A percentile compares a stretch with the other conserved stretches of the same genome.
phyloP scores from a whole-genome alignment of 1,284 basidiomycete species.

The Coniophora puteana region DNA sequence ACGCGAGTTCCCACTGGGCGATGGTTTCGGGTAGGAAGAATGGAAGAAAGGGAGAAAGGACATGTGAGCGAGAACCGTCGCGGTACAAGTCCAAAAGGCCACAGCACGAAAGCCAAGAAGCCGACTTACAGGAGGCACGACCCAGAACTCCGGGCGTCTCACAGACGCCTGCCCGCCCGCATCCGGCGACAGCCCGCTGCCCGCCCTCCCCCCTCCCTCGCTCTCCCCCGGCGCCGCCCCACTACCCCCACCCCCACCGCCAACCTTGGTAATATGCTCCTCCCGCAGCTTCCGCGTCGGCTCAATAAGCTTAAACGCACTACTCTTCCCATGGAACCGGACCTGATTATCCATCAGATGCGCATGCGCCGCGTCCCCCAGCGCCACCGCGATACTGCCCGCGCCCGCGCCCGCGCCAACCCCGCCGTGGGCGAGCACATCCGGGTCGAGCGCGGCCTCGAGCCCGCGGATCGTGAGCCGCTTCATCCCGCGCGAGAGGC shows the following conservation, averaged over 20 bases:
- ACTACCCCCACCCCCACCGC: slow-evolving; percentile 15
- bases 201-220: slow-evolving; percentile 17
- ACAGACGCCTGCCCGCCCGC: slow-evolving; percentile 20
- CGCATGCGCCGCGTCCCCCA: slow-evolving; percentile 19
- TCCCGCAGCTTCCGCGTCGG: slow-evolving; percentile 49
- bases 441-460: slow-evolving; percentile 25
- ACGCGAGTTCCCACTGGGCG: slow-evolving; percentile 56
- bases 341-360: slow-evolving; percentile 30
- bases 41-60: slow-evolving; percentile 3
- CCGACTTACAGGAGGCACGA: slow-evolving; percentile 31
- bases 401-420: no score
- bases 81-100: no score
- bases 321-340: slow-evolving; percentile 64
- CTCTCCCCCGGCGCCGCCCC: slow-evolving; percentile 14
- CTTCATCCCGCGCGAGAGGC: slow-evolving; percentile 32
- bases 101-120: no score
- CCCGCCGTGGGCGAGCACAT: slow-evolving; percentile 8
- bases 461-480: slow-evolving; percentile 36
- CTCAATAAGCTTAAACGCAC: slow-evolving; percentile 50
- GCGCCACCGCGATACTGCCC: no score
- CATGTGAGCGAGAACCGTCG: slow-evolving; percentile 4
- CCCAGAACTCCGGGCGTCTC: slow-evolving; percentile 32
- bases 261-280: slow-evolving; percentile 35
- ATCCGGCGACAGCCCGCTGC: slow-evolving; percentile 10
- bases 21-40: no score